Evolutionary conservation across 208 protist species (phyloP), one percentile per base, ranked within the genome.

Genomic region (Porcisia hertigi): DNA sequence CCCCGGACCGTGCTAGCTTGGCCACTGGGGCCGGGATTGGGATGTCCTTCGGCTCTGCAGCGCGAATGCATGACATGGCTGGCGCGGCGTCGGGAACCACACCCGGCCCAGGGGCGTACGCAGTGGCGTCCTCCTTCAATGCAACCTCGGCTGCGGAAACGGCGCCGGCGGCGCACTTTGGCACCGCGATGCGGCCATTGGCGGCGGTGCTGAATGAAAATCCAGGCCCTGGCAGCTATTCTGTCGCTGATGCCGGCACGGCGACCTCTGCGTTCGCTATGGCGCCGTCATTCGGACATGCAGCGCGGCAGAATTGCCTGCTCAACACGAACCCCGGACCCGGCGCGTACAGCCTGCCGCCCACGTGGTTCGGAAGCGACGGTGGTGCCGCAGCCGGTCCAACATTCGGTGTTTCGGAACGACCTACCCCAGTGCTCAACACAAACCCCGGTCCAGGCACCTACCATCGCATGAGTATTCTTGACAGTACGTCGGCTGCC

Each of bases 341-440:
- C 18, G 83, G 83, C 20, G 70, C 75, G 62, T 87, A 84, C 60
- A 36, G 18, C 62, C 53, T 66, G 12, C 4, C 63, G 4, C 81
- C 85, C 45, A 81, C 78, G 1, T 83, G 83, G 36, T n/a, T 59
- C 55, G 83, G 86, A 23, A 75, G 77, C 45, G 84, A 88, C 60
- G 83, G 82, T 54, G 60, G 52, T 36, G 54, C 39, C 57, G 41
- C n/a, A 14, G 41, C 53, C 63, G 67, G 67, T 9, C 45, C 41
- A 23, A 58, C 20, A 6, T 71, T 71, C 30, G 65, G 39, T 7
- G 16, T 54, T 41, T 11, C 67, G 30, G 67, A 36, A 4, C 67
- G 67, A 8, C 67, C 67, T 11, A 49, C 39, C 20, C 45, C 67
- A 25, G 67, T 53, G 67, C 67, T 72, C 23, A 55, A 59, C 67